These are phyloP conservation scores for Fragaria ananassa DNA, from an alignment of 306 rosid genomes.

Conservation along the genomic window DNA sequence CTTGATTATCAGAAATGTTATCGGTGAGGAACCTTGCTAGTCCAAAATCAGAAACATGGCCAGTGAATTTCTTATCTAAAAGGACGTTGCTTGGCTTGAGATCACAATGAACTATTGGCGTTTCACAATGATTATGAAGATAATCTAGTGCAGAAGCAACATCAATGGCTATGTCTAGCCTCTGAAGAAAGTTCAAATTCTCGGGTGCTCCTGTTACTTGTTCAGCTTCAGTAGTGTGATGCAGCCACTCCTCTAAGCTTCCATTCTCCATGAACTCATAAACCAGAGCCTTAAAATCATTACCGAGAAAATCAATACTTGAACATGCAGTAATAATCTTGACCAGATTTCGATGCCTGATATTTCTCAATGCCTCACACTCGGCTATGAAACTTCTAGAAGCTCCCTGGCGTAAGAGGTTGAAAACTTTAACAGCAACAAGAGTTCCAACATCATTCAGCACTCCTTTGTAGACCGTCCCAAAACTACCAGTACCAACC, in stretches of 20 bases:
- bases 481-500: constrained; percentile 7
- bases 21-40: neutral
- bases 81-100: neutral
- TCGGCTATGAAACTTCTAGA: neutral
- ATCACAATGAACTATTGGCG: neutral
- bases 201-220: neutral
- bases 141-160: neutral
- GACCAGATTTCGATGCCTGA: no score
- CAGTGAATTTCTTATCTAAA: neutral
- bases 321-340: no score
- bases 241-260: neutral
- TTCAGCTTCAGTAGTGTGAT: neutral
- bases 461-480: neutral
- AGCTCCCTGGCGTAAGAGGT: neutral
- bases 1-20: neutral
- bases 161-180: neutral
- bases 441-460: neutral
- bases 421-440: neutral
- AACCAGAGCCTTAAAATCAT: no score
- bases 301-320: no score
- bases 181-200: neutral
- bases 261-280: neutral
- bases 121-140: neutral
- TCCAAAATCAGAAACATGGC: neutral
- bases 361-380: neutral